A percentile compares a stretch with the other conserved stretches of the same genome.
phyloP scores from a whole-genome alignment of 192 early-diverging fungal genomes.

The Coemansia sp. region DNA sequence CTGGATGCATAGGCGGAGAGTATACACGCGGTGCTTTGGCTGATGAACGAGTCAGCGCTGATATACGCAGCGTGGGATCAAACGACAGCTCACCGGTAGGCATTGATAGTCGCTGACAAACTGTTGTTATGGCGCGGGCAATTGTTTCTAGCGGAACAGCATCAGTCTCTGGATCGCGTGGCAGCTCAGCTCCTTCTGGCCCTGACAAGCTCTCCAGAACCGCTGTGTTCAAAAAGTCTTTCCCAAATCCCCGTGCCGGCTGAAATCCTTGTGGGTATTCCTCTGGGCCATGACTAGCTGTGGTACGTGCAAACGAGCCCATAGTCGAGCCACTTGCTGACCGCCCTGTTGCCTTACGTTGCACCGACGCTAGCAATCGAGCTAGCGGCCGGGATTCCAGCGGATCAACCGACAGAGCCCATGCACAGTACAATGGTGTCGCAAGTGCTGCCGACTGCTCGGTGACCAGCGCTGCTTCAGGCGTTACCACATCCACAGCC shows the following conservation, averaged over 20 bases:
- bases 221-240: slow-evolving; percentile 45
- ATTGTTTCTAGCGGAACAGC: slow-evolving; percentile 13
- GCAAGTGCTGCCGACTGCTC: slow-evolving; percentile 29
- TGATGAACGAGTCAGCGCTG: slow-evolving; percentile 27
- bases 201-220: slow-evolving; percentile 28
- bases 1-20: slow-evolving; percentile 1
- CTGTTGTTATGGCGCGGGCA: slow-evolving; percentile 15
- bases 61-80: slow-evolving; percentile 32
- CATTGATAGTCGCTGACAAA: slow-evolving; percentile 23
- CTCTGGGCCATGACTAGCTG: neutral
- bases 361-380: slow-evolving; percentile 10
- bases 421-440: slow-evolving; percentile 31
- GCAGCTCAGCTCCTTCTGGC: slow-evolving; percentile 7
- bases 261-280: slow-evolving; percentile 6
- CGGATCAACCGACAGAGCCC: slow-evolving; percentile 46
- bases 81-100: slow-evolving; percentile 41
- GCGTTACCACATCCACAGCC: slow-evolving; percentile 41
- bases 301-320: slow-evolving; percentile 1
- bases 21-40: slow-evolving; percentile 9
- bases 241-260: slow-evolving; percentile 37
- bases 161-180: slow-evolving; percentile 18
- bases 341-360: slow-evolving; percentile 4
- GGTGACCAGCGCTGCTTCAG: slow-evolving; percentile 20
- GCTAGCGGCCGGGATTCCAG: slow-evolving; percentile 32
- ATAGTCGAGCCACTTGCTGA: neutral